Evolutionary conservation across 2,329 filamentous ascomycete genomes (phyloP).

Genomic region (Teratosphaeria zuluensis): DNA sequence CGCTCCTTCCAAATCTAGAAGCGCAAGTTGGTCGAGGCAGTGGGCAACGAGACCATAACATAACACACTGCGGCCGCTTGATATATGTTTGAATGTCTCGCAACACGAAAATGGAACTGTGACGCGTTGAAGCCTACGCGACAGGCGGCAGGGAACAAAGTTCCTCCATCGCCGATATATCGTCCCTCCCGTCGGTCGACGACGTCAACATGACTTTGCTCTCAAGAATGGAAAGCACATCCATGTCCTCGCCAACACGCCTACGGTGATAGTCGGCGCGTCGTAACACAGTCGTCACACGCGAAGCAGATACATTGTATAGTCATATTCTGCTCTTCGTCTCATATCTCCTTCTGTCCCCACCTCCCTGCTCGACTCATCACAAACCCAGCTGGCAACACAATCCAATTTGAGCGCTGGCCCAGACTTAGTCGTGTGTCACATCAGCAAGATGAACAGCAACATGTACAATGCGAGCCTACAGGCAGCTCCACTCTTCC

Average conservation of each 20-base stretch:
- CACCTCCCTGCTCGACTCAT: neutral
- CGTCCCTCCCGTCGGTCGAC: neutral
- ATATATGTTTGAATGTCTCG: neutral
- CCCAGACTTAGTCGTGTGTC: neutral
- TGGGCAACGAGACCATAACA: slow-evolving; percentile 14
- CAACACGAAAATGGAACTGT: neutral
- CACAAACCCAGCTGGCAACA: neutral
- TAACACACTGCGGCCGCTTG: neutral
- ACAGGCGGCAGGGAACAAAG: neutral
- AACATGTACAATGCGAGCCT: neutral
- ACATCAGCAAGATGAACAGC: neutral
- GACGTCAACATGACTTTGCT: neutral
- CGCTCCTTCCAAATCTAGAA: slow-evolving; percentile 5
- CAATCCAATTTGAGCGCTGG: too few species aligned
- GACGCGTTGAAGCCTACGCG: neutral
- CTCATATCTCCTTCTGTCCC: neutral
- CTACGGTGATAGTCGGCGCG: too few species aligned
- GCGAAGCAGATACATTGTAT: neutral
- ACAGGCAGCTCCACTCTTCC: slow-evolving; percentile 16
- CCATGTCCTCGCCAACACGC: neutral
- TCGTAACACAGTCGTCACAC: neutral
- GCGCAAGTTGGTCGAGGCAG: slow-evolving; percentile 9
- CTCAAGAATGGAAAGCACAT: neutral
- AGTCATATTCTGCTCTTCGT: neutral
- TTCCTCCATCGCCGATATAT: neutral